Percentiles rank a stretch among this genome's conserved stretches.
Evolutionary conservation across 1,284 basidiomycete genomes (phyloP).

Genomic region (Athelia psychrophila): DNA sequence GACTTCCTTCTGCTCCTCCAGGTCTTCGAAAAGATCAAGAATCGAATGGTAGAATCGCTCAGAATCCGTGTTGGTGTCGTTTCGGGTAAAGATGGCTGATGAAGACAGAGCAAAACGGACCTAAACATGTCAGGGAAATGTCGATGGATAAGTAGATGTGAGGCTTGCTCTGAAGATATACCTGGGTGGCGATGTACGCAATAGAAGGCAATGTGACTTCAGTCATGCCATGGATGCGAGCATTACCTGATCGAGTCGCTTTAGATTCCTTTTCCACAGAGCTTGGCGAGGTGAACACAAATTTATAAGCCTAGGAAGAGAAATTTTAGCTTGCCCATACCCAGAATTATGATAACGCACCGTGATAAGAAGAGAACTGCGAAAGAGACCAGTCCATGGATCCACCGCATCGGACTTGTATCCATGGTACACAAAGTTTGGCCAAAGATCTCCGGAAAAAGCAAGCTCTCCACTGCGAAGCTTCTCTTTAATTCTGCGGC

Average conservation of each 20-base stretch:
- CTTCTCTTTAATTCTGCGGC: background rate
- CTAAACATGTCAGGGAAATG: background rate
- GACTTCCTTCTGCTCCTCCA: conserved; percentile 1
- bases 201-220: background rate
- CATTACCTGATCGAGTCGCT: background rate
- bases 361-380: background rate
- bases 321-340: background rate
- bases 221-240: background rate
- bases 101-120: background rate
- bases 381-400: conserved; percentile 1
- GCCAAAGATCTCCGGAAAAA: conserved; percentile 1
- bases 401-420: background rate
- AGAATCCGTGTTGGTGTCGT: conserved; percentile 1
- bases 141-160: background rate
- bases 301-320: background rate
- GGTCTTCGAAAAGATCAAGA: background rate
- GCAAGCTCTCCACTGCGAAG: background rate
- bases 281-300: background rate
- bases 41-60: conserved; percentile 2
- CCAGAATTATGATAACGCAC: background rate
- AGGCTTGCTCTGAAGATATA: background rate
- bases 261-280: background rate
- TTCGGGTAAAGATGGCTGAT: background rate
- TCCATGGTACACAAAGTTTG: background rate
- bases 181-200: background rate